Conservation (phyloP, 2,329 filamentous ascomycete genomes). For the Fusarium goolgardi region DNA sequence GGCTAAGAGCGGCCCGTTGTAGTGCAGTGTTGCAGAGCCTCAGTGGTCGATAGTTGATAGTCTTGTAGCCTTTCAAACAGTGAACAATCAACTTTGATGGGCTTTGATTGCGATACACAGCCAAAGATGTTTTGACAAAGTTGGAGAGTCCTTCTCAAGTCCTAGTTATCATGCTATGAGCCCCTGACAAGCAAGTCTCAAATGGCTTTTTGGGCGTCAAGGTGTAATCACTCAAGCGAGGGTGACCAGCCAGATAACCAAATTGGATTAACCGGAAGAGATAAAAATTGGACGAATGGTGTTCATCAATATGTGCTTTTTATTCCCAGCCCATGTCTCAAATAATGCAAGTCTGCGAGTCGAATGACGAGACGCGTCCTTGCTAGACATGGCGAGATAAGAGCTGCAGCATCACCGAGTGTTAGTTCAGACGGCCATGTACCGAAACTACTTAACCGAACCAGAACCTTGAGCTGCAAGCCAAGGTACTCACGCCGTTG, state of each 20-base stretch:
- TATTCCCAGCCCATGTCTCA: constrained; percentile 24
- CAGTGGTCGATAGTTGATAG: constrained; percentile 21
- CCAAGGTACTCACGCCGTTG: constrained; percentile 38
- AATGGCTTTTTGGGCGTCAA: constrained; percentile 1
- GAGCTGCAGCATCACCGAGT: constrained; percentile 25
- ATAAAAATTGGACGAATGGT: constrained; percentile 22
- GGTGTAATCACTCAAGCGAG: constrained; percentile 23
- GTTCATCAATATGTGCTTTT: constrained; percentile 19
- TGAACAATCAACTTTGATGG: neutral
- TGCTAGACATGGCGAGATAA: constrained; percentile 42
- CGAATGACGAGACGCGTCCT: constrained; percentile 11
- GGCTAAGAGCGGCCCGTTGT: constrained; percentile 33
- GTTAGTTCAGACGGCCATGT: constrained; percentile 27
- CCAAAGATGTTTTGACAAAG: neutral
- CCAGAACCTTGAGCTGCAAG: constrained; percentile 40
- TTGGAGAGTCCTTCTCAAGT: neutral
- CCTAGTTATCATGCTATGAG: constrained; percentile 1
- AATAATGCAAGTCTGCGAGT: constrained; percentile 14
- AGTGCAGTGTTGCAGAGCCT: constrained; percentile 28
- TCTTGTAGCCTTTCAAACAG: neutral
- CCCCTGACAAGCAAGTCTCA: constrained; percentile 11
- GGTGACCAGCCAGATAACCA: constrained; percentile 8
- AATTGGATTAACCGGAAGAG: constrained; percentile 18
- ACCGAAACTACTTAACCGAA: constrained; percentile 29
- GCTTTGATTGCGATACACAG: neutral